phyloP scores from a whole-genome alignment of 805 yeast genomes.

The Priceomyces fermenticarens region DNA sequence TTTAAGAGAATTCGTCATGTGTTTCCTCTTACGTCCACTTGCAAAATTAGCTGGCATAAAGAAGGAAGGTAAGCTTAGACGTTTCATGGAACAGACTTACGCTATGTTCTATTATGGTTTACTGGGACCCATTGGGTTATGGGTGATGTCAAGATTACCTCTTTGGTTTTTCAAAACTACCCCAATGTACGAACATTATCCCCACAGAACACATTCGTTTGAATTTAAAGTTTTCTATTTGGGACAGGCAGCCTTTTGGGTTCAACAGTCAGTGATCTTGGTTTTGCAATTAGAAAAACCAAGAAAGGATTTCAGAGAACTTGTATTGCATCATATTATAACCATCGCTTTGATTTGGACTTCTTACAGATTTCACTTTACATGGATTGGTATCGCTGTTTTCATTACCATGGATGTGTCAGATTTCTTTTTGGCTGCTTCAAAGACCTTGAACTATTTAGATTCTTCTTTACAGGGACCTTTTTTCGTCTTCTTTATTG shows the following conservation, averaged over 20 bases:
- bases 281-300: slow-evolving; percentile 88
- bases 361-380: slow-evolving; percentile 91
- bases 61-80: slow-evolving; percentile 54
- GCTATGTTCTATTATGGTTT: slow-evolving; percentile 75
- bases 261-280: slow-evolving; percentile 87
- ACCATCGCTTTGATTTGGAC: slow-evolving; percentile 84
- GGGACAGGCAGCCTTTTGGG: slow-evolving; percentile 96
- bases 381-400: slow-evolving; percentile 90
- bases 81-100: slow-evolving; percentile 94
- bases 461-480: slow-evolving; percentile 63
- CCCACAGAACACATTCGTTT: slow-evolving; percentile 72
- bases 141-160: slow-evolving; percentile 77
- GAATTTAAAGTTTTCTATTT: slow-evolving; percentile 79
- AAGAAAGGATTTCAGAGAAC: slow-evolving; percentile 87
- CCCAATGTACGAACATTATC: slow-evolving; percentile 75
- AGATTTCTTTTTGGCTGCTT: slow-evolving; percentile 79
- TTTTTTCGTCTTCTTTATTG: slow-evolving; percentile 65
- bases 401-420: slow-evolving; percentile 96
- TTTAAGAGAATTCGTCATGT: slow-evolving; percentile 88
- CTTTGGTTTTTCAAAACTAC: slow-evolving; percentile 88
- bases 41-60: slow-evolving; percentile 54
- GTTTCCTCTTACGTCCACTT: slow-evolving; percentile 68
- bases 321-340: slow-evolving; percentile 89
- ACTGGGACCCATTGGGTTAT: slow-evolving; percentile 83
- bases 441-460: slow-evolving; percentile 85